These are phyloP conservation scores for Colletotrichum siamense DNA, from an alignment of 2,329 filamentous ascomycete species.

Conservation along the genomic window DNA sequence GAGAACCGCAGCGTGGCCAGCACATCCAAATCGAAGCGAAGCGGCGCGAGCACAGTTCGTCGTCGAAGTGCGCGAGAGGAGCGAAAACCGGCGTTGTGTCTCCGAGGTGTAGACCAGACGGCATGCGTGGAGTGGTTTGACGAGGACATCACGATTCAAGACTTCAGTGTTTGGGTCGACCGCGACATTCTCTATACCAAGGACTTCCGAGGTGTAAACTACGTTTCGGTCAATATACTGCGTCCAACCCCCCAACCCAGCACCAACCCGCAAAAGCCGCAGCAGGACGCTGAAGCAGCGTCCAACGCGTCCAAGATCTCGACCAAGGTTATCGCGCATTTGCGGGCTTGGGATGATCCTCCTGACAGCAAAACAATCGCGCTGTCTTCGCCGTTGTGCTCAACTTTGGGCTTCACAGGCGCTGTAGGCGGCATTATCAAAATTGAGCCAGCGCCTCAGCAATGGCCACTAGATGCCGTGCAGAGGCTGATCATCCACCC, in stretches of 20 bases:
- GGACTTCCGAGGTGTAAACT: constrained; percentile 77
- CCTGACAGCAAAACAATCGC: constrained; percentile 82
- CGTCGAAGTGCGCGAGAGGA: constrained; percentile 65
- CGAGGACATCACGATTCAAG: constrained; percentile 59
- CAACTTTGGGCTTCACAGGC: constrained; percentile 71
- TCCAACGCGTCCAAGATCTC: constrained; percentile 56
- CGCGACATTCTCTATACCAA: constrained; percentile 75
- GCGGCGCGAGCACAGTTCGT: constrained; percentile 73
- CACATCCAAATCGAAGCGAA: constrained; percentile 78
- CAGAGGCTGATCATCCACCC: constrained; percentile 79
- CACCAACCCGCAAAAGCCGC: constrained; percentile 59
- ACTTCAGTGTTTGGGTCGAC: constrained; percentile 84
- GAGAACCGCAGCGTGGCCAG: constrained; percentile 83
- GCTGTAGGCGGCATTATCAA: constrained; percentile 88
- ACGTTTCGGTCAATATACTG: constrained; percentile 65
- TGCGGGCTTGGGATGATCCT: constrained; percentile 84
- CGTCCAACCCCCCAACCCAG: constrained; percentile 5
- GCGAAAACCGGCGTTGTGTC: constrained; percentile 71
- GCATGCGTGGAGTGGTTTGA: constrained; percentile 81
- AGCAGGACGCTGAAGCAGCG: constrained; percentile 70
- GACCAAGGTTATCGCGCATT: constrained; percentile 75
- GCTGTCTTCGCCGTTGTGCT: constrained; percentile 79
- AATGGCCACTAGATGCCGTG: constrained; percentile 70
- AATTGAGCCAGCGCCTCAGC: constrained; percentile 80
- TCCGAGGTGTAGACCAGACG: constrained; percentile 78